Conservation (phyloP, 257 asterid genomes). For the Solanum gracilifrons region DNA sequence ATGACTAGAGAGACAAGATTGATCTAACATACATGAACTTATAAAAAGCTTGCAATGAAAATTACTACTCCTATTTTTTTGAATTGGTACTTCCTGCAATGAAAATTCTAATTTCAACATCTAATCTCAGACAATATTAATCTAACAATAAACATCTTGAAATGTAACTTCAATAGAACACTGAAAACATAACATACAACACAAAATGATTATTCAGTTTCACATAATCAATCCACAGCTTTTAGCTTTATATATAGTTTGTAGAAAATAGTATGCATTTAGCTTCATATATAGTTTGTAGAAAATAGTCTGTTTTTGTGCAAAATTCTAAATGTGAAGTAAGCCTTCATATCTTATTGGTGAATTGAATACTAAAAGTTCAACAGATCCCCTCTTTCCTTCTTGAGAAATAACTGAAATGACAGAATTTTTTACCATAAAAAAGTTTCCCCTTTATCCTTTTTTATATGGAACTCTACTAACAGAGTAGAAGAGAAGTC, state of each 20-base stretch:
- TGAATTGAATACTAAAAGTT: background rate
- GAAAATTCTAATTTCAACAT: background rate
- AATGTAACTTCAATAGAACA: background rate
- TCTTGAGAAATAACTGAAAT: background rate
- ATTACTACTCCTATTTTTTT: background rate
- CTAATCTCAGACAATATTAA: background rate
- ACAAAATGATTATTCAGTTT: background rate
- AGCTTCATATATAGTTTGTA: background rate
- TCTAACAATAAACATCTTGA: background rate
- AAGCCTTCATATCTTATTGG: background rate
- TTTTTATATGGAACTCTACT: background rate
- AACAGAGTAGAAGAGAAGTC: background rate
- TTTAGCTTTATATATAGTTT: background rate
- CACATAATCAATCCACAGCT: background rate
- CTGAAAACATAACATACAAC: background rate
- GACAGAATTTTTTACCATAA: background rate
- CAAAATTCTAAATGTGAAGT: background rate
- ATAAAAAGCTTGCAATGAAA: background rate
- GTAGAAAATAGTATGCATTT: background rate
- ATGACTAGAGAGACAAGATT: background rate
- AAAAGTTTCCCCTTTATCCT: background rate
- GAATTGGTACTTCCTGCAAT: background rate
- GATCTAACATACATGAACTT: background rate
- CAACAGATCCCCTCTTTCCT: background rate
- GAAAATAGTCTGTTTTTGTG: background rate